Evolutionary conservation across 495 filamentous ascomycete genomes (phyloP).

Genomic region (Cercophora scortea): DNA sequence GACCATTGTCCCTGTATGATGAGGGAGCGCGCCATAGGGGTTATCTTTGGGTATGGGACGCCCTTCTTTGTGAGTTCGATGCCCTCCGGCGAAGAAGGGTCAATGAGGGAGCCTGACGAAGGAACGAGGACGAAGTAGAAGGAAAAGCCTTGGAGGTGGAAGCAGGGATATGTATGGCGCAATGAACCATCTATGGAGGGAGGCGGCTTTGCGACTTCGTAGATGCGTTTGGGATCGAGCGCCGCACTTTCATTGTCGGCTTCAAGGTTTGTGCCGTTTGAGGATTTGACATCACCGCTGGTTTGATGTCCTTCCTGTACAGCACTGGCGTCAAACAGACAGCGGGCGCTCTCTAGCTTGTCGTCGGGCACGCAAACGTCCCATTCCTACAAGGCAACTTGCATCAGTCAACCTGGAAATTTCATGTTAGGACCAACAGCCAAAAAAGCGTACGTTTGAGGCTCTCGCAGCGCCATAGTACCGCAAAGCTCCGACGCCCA

Average conservation of each 20-base stretch:
- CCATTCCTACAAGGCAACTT: slow-evolving; percentile 1
- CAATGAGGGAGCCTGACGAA: slow-evolving; percentile 4
- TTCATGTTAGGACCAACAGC: background rate
- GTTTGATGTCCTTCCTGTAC: background rate
- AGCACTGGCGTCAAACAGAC: background rate
- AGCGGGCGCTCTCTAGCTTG: background rate
- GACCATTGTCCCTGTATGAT: background rate
- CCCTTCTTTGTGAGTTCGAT: slow-evolving; percentile 1
- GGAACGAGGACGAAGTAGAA: slow-evolving; percentile 5
- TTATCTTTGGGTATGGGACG: slow-evolving; percentile 2
- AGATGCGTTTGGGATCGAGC: no score
- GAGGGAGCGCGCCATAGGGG: slow-evolving; percentile 1
- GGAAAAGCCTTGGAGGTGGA: background rate
- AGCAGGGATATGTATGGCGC: slow-evolving; percentile 2
- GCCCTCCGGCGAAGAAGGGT: background rate
- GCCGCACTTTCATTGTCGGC: background rate
- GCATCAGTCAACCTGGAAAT: background rate
- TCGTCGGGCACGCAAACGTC: slow-evolving; percentile 5
- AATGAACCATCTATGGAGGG: background rate
- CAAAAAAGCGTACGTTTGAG: background rate
- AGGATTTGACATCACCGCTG: background rate
- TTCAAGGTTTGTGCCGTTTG: background rate
- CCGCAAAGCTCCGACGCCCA: slow-evolving; percentile 1
- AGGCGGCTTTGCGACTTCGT: no score
- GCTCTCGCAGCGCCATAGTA: slow-evolving; percentile 1